Evolutionary conservation across 768 basidiomycete species (phyloP).

Genomic region (Fibroporia radiculosa): DNA sequence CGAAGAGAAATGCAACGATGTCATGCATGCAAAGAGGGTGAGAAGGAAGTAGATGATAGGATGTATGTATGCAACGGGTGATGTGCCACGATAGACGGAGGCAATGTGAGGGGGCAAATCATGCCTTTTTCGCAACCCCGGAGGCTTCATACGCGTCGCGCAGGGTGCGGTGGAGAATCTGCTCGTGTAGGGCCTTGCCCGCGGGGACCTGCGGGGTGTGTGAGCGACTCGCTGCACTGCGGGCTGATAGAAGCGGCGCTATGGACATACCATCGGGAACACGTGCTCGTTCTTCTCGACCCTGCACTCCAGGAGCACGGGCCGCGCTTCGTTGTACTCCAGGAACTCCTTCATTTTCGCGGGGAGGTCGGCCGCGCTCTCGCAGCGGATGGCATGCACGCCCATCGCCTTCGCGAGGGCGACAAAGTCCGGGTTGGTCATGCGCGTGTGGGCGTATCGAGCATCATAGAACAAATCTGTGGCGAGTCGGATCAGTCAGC

Average conservation of each 20-base stretch:
- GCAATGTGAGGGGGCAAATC: constrained; percentile 1
- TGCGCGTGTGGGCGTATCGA: constrained; percentile 93
- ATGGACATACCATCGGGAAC: constrained; percentile 70
- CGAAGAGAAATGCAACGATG: background rate
- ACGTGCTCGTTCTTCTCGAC: constrained; percentile 84
- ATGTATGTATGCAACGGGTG: background rate
- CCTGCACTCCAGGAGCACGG: constrained; percentile 85
- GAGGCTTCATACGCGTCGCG: constrained; percentile 17
- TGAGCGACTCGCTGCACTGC: constrained; percentile 8
- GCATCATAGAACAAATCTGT: constrained; percentile 91
- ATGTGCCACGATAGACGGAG: background rate
- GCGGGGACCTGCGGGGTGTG: constrained; percentile 58
- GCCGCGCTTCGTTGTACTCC: constrained; percentile 83
- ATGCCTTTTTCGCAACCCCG: constrained; percentile 13
- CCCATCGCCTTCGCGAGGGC: constrained; percentile 85
- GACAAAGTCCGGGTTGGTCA: constrained; percentile 96
- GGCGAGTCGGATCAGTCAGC: background rate
- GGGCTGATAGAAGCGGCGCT: constrained; percentile 12
- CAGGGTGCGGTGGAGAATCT: constrained; percentile 53
- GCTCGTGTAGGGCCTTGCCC: constrained; percentile 91
- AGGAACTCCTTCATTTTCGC: constrained; percentile 98
- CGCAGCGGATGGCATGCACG: constrained; percentile 82
- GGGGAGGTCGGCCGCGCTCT: constrained; percentile 65
- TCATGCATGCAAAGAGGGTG: too few relatives aligned
- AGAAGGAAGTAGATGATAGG: background rate